These are phyloP conservation scores for Coelastrella sp. DNA, from an alignment of 139 green algal species.

Conservation along the genomic window DNA sequence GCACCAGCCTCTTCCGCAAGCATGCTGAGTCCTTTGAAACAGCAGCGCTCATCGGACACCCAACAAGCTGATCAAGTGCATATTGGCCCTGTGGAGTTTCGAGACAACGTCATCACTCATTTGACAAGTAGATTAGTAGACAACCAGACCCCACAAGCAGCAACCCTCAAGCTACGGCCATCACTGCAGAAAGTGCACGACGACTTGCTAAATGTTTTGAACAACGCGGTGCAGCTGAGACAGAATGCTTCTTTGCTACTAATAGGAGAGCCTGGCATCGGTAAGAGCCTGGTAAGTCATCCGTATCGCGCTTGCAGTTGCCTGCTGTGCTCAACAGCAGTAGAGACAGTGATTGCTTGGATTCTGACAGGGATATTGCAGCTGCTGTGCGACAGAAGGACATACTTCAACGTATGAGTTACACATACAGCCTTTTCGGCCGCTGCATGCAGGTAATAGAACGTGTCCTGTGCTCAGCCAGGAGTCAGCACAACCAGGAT, in stretches of 20 bases:
- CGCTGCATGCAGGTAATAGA: constrained; percentile 54
- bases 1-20: not conserved
- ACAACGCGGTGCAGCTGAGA: constrained; percentile 47
- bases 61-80: not conserved
- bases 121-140: constrained; percentile 23
- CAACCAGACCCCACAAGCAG: not conserved
- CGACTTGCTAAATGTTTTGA: constrained; percentile 41
- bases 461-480: constrained; percentile 54
- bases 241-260: constrained; percentile 51
- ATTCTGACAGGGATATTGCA: not conserved
- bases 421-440: too few relatives aligned
- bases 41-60: not conserved
- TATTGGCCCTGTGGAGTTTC: not conserved
- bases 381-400: not conserved
- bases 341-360: not conserved
- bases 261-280: constrained; percentile 46
- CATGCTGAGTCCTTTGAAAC: constrained; percentile 23
- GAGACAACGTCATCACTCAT: not conserved
- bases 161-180: constrained; percentile 2
- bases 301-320: not conserved
- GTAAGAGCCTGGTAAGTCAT: constrained; percentile 56
- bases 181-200: constrained; percentile 37
- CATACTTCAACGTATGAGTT: too few relatives aligned
- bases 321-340: not conserved
- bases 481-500: constrained; percentile 51